phyloP scores from a whole-genome alignment of 768 basidiomycete species.

The Boletus subparvulus region DNA sequence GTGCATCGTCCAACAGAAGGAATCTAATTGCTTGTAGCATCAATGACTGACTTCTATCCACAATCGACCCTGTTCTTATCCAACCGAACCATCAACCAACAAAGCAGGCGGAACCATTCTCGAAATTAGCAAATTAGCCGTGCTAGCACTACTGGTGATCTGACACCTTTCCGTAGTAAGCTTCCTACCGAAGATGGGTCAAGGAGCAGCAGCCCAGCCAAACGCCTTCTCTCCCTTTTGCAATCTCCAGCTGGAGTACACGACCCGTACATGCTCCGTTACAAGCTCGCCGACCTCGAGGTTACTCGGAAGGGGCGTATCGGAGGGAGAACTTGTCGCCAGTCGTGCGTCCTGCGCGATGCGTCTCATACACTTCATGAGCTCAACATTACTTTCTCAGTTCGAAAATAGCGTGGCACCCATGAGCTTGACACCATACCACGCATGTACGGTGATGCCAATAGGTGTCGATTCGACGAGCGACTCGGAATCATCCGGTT shows the following conservation, averaged over 20 bases:
- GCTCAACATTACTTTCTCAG: not conserved
- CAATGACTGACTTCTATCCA: not conserved
- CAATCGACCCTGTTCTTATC: not conserved
- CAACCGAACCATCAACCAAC: not conserved
- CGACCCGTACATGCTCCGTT: constrained; percentile 64
- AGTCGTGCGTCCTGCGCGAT: constrained; percentile 44
- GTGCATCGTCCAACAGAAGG: not conserved
- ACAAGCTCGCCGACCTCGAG: constrained; percentile 68
- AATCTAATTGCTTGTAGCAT: not conserved
- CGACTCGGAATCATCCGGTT: constrained; percentile 55
- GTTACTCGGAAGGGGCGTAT: constrained; percentile 53
- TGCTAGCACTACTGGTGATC: not conserved
- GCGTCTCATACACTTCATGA: constrained; percentile 56
- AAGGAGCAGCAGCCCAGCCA: constrained; percentile 40
- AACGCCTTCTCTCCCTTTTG: constrained; percentile 39
- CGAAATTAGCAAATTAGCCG: constrained; percentile 4
- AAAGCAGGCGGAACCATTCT: not conserved
- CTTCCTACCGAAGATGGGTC: not conserved
- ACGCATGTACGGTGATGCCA: constrained; percentile 65
- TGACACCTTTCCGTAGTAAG: not conserved
- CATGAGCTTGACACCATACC: constrained; percentile 84
- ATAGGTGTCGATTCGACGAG: constrained; percentile 50
- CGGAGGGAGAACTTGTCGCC: constrained; percentile 50
- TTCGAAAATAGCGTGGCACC: constrained; percentile 23
- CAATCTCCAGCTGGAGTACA: constrained; percentile 46